A percentile compares a stretch with the other conserved stretches of the same genome.
These are phyloP conservation scores for Neopestalotiopsis clavispora DNA, from an alignment of 2,329 filamentous ascomycete species.

Conservation along the genomic window DNA sequence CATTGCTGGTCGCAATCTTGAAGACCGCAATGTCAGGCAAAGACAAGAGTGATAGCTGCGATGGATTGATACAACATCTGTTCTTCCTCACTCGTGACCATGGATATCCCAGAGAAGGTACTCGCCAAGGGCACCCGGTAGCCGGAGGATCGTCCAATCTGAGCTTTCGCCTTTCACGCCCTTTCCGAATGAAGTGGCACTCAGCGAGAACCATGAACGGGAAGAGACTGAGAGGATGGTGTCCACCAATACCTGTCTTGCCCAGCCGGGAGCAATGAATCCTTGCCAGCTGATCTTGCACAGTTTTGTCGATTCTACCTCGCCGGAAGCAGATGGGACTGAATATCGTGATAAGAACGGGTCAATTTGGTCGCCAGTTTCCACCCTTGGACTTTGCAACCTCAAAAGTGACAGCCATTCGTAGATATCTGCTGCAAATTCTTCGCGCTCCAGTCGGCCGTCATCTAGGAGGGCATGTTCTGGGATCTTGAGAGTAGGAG, in stretches of 20 bases:
- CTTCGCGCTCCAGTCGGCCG: conserved; percentile 60
- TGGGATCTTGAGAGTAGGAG: conserved; percentile 41
- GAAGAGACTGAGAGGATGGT: conserved; percentile 47
- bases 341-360: conserved; percentile 72
- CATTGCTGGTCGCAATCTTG: conserved; percentile 67
- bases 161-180: conserved; percentile 47
- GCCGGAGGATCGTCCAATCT: conserved; percentile 60
- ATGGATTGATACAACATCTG: conserved; percentile 20
- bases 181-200: conserved; percentile 55
- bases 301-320: conserved; percentile 36
- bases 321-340: conserved; percentile 49
- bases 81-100: conserved; percentile 41
- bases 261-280: conserved; percentile 59
- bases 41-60: conserved; percentile 56
- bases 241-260: conserved; percentile 51
- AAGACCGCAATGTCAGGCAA: conserved; percentile 67
- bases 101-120: conserved; percentile 67
- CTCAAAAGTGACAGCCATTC: conserved; percentile 77
- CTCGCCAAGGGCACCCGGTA: conserved; percentile 52
- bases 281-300: conserved; percentile 65
- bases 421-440: conserved; percentile 67
- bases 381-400: conserved; percentile 68
- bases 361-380: conserved; percentile 64
- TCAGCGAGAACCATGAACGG: conserved; percentile 60
- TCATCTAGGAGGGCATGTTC: conserved; percentile 36